Percentiles rank a stretch among this genome's conserved stretches.
These are phyloP conservation scores for Martiniozyma abietophila DNA, from an alignment of 805 yeast genomes.

Conservation along the genomic window DNA sequence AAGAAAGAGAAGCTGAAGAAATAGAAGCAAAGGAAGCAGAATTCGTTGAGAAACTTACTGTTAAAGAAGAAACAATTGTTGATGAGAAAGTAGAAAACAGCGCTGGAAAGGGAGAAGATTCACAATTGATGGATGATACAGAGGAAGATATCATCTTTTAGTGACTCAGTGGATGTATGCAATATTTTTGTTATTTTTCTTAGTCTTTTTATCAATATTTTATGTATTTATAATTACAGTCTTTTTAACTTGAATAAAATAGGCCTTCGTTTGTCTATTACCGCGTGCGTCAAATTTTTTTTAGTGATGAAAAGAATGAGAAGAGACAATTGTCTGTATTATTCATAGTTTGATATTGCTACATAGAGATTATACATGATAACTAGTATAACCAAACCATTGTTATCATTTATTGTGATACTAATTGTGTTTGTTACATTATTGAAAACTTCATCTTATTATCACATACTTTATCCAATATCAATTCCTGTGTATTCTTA, in stretches of 20 bases:
- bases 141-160: conserved; percentile 33
- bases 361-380: no score
- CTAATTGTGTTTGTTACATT: not conserved
- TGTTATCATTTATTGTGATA: not conserved
- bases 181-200: no score
- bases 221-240: no score
- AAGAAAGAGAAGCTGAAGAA: conserved; percentile 17
- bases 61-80: conserved; percentile 8
- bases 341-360: no score
- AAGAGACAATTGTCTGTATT: no score
- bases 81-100: conserved; percentile 2
- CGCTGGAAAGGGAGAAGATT: conserved; percentile 7
- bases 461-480: conserved; percentile 1
- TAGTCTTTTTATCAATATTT: no score
- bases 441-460: conserved; percentile 2
- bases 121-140: conserved; percentile 24
- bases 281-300: no score
- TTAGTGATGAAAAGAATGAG: no score
- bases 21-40: conserved; percentile 17
- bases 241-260: no score
- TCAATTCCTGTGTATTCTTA: conserved; percentile 2
- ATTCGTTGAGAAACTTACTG: conserved; percentile 14
- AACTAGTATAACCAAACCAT: not conserved
- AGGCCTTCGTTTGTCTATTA: no score
- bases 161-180: no score